These are phyloP conservation scores for Phaeosphaeria sp. DNA, from an alignment of 2,329 filamentous ascomycete species.

Conservation along the genomic window DNA sequence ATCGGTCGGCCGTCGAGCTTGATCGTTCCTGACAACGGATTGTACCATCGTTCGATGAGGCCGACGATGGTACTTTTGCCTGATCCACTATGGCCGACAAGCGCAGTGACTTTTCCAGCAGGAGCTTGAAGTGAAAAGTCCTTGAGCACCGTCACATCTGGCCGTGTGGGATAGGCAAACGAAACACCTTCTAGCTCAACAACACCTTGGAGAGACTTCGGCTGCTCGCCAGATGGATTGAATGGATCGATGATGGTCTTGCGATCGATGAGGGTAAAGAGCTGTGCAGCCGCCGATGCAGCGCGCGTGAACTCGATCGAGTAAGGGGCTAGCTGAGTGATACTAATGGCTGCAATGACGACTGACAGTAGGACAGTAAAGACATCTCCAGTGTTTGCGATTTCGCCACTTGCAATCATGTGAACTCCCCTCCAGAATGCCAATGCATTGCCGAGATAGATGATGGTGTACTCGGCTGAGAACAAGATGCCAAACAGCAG, in stretches of 20 bases:
- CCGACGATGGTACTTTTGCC: slow-evolving; percentile 53
- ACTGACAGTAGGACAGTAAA: slow-evolving; percentile 79
- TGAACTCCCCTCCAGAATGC: slow-evolving; percentile 69
- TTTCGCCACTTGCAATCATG: slow-evolving; percentile 21
- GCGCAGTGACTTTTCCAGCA: slow-evolving; percentile 49
- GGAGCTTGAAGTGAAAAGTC: slow-evolving; percentile 40
- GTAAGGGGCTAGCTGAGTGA: slow-evolving; percentile 14
- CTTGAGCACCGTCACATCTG: slow-evolving; percentile 44
- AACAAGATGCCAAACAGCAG: slow-evolving; percentile 62
- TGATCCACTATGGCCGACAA: slow-evolving; percentile 52
- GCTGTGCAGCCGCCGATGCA: slow-evolving; percentile 16
- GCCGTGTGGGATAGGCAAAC: slow-evolving; percentile 51
- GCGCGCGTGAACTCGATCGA: slow-evolving; percentile 19
- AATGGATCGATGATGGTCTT: slow-evolving; percentile 16
- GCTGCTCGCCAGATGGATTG: slow-evolving; percentile 12
- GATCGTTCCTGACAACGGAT: slow-evolving; percentile 24
- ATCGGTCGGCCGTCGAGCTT: slow-evolving; percentile 15
- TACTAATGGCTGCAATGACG: slow-evolving; percentile 77
- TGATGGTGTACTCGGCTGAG: slow-evolving; percentile 69
- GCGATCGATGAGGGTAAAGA: slow-evolving; percentile 20
- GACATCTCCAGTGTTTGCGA: slow-evolving; percentile 68
- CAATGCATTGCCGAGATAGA: slow-evolving; percentile 69
- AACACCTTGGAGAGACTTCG: background rate
- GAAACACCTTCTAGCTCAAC: slow-evolving; percentile 24
- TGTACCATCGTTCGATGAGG: slow-evolving; percentile 48